Evolutionary conservation across 495 filamentous ascomycete species (phyloP), one percentile per base, ranked within the genome.

Genomic region (Xylaria nigripes): DNA sequence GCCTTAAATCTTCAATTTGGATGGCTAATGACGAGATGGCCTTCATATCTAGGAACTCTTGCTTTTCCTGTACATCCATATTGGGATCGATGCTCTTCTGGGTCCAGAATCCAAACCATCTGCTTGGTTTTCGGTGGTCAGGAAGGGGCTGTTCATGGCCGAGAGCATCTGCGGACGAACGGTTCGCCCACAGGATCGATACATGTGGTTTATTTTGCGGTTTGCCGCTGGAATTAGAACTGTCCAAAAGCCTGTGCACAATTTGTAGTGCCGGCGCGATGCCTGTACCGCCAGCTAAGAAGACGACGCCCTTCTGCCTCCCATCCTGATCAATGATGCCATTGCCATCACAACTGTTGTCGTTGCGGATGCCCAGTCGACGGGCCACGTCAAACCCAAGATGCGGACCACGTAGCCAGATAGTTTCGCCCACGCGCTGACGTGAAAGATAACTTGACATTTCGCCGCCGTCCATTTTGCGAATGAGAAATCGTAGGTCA

Each of bases 251-350:
- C 8, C 76, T 78, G 52, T 82, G 70, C 32, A 81, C 87, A 22
- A 84, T 78, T 69, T 97, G 92, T 58, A 96, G 64, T 29, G 92
- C 93, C 0, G 92, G 88, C 21, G 89, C 90, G 65, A 98, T 93
- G 0, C 92, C 93, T 6, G 93, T 98, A 0, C 93, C 93, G 0
- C 91, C 93, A 13, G 92, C 93, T 29, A 96, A 72, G 67, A 97
- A 96, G 2, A 96, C 63, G 2, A 96, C 74, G 30, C 63, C 61
- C 15, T 45, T 53, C 10, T 50, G 48, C 0, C 48, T 50, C 18
- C 36, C 21, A 9, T 16, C 30, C 12, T 23, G 13, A 9, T 4
- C 12, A 18, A 6, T 18, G 8, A 13, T 43, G 30, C 7, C 21
- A 22, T 24, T 4, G 29, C n/a, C 32, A 54, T 54, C 32, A 21